phyloP scores from a whole-genome alignment of 257 asterid genomes.

The Lantana camara region DNA sequence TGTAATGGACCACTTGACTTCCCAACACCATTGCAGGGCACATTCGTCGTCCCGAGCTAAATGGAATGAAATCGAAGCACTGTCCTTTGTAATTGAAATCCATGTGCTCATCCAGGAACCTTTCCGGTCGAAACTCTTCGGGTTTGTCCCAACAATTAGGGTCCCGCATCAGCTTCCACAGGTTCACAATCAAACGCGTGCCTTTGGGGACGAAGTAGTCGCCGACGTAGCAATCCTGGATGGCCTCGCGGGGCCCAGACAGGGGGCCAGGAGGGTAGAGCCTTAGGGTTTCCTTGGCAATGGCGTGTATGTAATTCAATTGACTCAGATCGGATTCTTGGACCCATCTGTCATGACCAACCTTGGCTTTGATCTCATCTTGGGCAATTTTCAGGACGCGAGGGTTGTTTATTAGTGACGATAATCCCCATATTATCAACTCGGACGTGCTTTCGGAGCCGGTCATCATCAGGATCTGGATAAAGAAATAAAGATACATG shows the following conservation, averaged over 20 bases:
- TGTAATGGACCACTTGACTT: slow-evolving; percentile 33
- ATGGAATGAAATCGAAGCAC: slow-evolving; percentile 49
- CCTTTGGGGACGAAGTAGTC: slow-evolving; percentile 37
- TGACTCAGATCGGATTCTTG: slow-evolving; percentile 56
- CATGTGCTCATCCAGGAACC: slow-evolving; percentile 35
- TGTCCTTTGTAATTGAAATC: slow-evolving; percentile 38
- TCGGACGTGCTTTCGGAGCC: slow-evolving; percentile 62
- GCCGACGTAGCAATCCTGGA: slow-evolving; percentile 42
- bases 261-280: slow-evolving; percentile 70
- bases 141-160: slow-evolving; percentile 49
- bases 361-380: slow-evolving; percentile 37
- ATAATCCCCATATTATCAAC: slow-evolving; percentile 56
- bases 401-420: slow-evolving; percentile 46
- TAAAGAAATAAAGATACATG: background rate
- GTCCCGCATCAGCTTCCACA: slow-evolving; percentile 63
- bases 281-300: slow-evolving; percentile 56
- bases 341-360: slow-evolving; percentile 46
- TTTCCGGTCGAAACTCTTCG: slow-evolving; percentile 45
- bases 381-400: slow-evolving; percentile 33
- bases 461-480: slow-evolving; percentile 48
- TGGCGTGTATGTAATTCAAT: slow-evolving; percentile 46
- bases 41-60: slow-evolving; percentile 57
- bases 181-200: slow-evolving; percentile 49
- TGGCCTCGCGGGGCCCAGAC: slow-evolving; percentile 53
- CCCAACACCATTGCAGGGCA: slow-evolving; percentile 52